Evolutionary conservation across 2,329 filamentous ascomycete genomes (phyloP).

Genomic region (Erysiphe pulchra): DNA sequence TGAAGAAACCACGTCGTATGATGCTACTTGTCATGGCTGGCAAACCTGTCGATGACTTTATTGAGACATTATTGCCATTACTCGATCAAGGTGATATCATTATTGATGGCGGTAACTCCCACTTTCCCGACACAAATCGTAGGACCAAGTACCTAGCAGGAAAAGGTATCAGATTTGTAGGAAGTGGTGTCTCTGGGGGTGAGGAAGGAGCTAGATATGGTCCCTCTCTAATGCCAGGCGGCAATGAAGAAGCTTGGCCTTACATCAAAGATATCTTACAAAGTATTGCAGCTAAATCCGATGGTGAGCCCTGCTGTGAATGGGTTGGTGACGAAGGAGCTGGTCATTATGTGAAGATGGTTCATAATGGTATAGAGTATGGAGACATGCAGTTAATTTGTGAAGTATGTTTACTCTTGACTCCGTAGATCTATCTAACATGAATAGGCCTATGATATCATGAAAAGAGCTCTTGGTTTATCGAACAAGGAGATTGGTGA

Average conservation of each 20-base stretch:
- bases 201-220: slow-evolving; percentile 98
- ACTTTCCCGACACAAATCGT: slow-evolving; percentile 97
- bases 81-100: slow-evolving; percentile 83
- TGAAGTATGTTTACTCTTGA: slow-evolving; percentile 38
- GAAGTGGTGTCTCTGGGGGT: slow-evolving; percentile 92
- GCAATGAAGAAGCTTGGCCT: slow-evolving; percentile 93
- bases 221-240: slow-evolving; percentile 95
- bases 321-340: slow-evolving; percentile 99
- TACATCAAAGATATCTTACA: slow-evolving; percentile 99
- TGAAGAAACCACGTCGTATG: slow-evolving; percentile 88
- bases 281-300: slow-evolving; percentile 90
- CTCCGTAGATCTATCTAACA: slow-evolving; percentile 3
- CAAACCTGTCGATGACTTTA: slow-evolving; percentile 95
- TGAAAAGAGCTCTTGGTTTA: slow-evolving; percentile 91
- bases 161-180: slow-evolving; percentile 91
- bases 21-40: slow-evolving; percentile 99
- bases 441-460: slow-evolving; percentile 82
- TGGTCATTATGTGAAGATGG: slow-evolving; percentile 99
- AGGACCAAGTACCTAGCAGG: slow-evolving; percentile 62
- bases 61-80: slow-evolving; percentile 72
- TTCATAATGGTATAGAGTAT: slow-evolving; percentile 99
- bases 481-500: slow-evolving; percentile 87
- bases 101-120: slow-evolving; percentile 97
- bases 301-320: slow-evolving; percentile 92
- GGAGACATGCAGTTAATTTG: slow-evolving; percentile 99